These are phyloP conservation scores for Saxophila tyrrhenica DNA, from an alignment of 495 filamentous ascomycete genomes.

Conservation along the genomic window DNA sequence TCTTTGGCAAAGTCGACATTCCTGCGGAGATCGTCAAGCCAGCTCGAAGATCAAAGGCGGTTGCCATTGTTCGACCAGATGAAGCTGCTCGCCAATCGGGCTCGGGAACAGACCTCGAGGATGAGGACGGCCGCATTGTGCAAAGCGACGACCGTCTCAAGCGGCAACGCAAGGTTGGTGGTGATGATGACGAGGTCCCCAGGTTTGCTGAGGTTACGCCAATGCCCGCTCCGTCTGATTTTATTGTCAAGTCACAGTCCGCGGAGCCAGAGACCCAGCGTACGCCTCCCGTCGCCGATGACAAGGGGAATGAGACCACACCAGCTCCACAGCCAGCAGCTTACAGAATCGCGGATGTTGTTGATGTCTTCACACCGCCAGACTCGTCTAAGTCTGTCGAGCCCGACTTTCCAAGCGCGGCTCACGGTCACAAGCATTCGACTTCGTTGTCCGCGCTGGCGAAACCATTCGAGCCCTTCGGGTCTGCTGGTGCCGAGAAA, in stretches of 20 bases:
- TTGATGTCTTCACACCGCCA: background rate
- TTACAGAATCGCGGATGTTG: background rate
- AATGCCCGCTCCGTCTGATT: constrained; percentile 24
- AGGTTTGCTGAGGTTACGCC: constrained; percentile 54
- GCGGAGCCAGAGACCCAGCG: background rate
- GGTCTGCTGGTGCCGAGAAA: background rate
- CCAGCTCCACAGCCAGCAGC: background rate
- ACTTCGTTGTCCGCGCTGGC: constrained; percentile 58
- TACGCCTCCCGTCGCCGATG: background rate
- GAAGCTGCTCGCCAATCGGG: constrained; percentile 26
- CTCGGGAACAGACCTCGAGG: constrained; percentile 28
- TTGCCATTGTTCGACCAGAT: constrained; percentile 67
- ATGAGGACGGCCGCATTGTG: constrained; percentile 42
- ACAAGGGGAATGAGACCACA: background rate
- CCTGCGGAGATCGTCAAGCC: constrained; percentile 47
- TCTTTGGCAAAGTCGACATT: constrained; percentile 67
- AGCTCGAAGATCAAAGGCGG: constrained; percentile 61
- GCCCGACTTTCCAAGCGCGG: constrained; percentile 7
- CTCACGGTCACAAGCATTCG: constrained; percentile 34
- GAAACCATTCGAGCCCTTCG: constrained; percentile 45
- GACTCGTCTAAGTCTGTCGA: background rate
- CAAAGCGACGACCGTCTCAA: constrained; percentile 56
- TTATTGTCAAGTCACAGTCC: background rate
- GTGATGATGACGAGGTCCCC: constrained; percentile 56
- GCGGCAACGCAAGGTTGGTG: constrained; percentile 49